Base-by-base conservation (phyloP, 1,284 basidiomycete species). In the Pholiota adiposa region DNA sequence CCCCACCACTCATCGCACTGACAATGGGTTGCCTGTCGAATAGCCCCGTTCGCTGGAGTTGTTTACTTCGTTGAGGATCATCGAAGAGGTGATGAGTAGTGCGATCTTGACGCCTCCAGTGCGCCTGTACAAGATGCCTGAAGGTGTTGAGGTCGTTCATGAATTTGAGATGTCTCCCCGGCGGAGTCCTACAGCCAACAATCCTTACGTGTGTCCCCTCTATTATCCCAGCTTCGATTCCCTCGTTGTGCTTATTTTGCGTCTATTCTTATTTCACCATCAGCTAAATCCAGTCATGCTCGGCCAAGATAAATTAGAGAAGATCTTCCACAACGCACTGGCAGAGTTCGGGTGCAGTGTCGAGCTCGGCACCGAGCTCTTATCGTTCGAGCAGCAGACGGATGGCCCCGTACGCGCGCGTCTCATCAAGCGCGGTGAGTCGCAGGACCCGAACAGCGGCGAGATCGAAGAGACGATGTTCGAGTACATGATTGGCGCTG, bases 401-500 rank as follows among this genome's bases (percentile, higher is more conserved):
- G 60, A 65, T 7, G 70, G 72, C 38, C 46, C 60, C 31, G 77
- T 80, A 2, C 63, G 72, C 4, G 78, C 73, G 0, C 69, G 67
- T 9, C 63, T 81, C 2, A 40, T 69, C 12, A 72, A 72, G 19
- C 68, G 63, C 36, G 61, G 61, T 0, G 27, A 58, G 46, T 58
- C 56, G 21, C 58, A 62, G 34, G 53, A 61, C 2, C 56, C 67
- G 18, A 67, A 54, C 29, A 29, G 60, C 46, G 36, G 60, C 46
- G 60, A 65, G 11, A 54, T 54, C 1, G 67, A 68, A 44, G 73
- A 78, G 54, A 54, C 59, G 0, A 54, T 67, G 2, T 77, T 72
- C 49, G 69, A 73, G 18, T 80, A 72, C 67, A 65, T 82, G 21
- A 69, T 80, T 43, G 79, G 79, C 8, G 70, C 77, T 0, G 79